Evolutionary conservation across 192 early-diverging fungal genomes (phyloP).

Genomic region (Spizellomyces punctatus): DNA sequence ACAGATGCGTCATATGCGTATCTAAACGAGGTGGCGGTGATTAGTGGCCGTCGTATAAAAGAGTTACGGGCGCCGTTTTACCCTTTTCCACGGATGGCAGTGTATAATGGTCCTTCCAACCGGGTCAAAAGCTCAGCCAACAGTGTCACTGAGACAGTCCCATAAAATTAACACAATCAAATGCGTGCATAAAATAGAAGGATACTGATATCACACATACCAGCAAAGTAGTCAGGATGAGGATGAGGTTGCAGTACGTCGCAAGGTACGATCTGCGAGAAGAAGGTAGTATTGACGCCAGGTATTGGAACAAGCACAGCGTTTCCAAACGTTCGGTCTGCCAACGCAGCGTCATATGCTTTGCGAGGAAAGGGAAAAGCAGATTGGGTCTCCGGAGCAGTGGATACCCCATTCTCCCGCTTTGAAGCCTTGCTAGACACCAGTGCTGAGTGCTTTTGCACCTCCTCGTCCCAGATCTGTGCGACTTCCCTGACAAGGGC

Average conservation of each 20-base stretch:
- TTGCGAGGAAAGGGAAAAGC: conserved; percentile 56
- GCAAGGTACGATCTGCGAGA: conserved; percentile 54
- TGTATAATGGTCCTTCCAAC: conserved; percentile 77
- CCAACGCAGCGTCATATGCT: conserved; percentile 16
- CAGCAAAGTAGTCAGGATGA: conserved; percentile 53
- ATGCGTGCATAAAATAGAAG: neutral
- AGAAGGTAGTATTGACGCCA: conserved; percentile 48
- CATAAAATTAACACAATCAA: conserved; percentile 41
- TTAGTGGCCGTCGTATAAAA: conserved; percentile 4
- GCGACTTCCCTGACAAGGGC: conserved; percentile 13
- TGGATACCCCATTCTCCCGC: neutral
- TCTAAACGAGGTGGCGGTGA: conserved; percentile 19
- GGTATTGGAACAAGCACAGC: conserved; percentile 49
- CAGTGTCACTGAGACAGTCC: conserved; percentile 49
- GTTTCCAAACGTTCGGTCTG: conserved; percentile 40
- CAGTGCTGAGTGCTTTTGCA: neutral
- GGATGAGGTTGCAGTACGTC: conserved; percentile 48
- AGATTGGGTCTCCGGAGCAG: neutral
- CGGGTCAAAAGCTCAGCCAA: conserved; percentile 71
- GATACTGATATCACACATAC: conserved; percentile 2
- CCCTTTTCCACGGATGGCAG: conserved; percentile 68
- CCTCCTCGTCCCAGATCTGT: conserved; percentile 37
- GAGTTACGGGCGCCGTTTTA: conserved; percentile 7
- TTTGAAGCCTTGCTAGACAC: neutral
- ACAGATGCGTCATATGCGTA: conserved; percentile 76